phyloP scores from a whole-genome alignment of 2,329 filamentous ascomycete species.

The Penicillium decumbens region DNA sequence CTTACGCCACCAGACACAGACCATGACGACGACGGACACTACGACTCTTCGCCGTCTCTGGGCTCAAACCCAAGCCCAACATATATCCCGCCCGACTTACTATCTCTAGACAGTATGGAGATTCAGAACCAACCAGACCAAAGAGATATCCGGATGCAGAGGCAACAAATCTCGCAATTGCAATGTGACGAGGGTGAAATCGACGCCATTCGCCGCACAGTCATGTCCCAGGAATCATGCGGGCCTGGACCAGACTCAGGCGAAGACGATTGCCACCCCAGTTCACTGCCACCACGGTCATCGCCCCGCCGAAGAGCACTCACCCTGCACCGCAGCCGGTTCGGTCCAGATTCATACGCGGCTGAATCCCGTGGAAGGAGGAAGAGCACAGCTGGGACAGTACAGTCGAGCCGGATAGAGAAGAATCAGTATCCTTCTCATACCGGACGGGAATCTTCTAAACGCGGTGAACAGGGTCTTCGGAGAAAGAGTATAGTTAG shows the following conservation, averaged over 20 bases:
- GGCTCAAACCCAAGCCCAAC: constrained; percentile 37
- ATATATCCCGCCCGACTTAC: constrained; percentile 26
- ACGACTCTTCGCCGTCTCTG: constrained; percentile 56
- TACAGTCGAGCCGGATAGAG: constrained; percentile 32
- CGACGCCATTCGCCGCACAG: constrained; percentile 37
- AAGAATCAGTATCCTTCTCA: constrained; percentile 28
- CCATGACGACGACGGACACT: constrained; percentile 35
- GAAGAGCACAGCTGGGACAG: constrained; percentile 27
- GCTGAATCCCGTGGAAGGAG: constrained; percentile 18
- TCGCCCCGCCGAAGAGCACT: constrained; percentile 31
- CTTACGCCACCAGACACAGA: constrained; percentile 39
- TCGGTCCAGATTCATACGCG: constrained; percentile 18
- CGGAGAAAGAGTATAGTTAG: constrained; percentile 38
- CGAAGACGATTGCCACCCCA: constrained; percentile 37
- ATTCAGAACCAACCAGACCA: constrained; percentile 13
- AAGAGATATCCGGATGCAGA: constrained; percentile 31
- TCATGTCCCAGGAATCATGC: constrained; percentile 27
- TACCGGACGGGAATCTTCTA: constrained; percentile 24
- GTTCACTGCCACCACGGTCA: constrained; percentile 33
- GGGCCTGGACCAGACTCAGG: constrained; percentile 2
- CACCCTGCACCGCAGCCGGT: constrained; percentile 28
- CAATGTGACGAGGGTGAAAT: constrained; percentile 37
- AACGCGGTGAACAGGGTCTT: constrained; percentile 36
- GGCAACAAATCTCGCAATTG: constrained; percentile 39
- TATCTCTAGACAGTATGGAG: constrained; percentile 9